Base-by-base conservation (phyloP, 768 basidiomycete genomes). In the Rhizopogon sp. region DNA sequence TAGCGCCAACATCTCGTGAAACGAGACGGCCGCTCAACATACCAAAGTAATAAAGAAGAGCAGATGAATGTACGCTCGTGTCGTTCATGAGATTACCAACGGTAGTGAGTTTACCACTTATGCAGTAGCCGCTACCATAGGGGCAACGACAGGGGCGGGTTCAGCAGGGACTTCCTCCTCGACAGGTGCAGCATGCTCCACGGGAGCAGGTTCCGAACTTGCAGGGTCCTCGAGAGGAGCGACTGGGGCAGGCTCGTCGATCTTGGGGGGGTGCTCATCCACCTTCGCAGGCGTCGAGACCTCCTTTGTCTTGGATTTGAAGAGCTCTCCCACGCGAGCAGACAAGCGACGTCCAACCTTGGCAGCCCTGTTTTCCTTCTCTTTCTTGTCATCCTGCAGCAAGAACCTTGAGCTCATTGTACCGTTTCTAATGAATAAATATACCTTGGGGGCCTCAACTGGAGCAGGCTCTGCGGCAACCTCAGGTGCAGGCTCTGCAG, bases 301-400 rank as follows among this genome's bases (percentile, higher is more conserved):
- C 66, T 89, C 86, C 74, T 83, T 89, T 67, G 78, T 74, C 76
- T 80, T 89, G 53, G 79, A 47, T 79, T 87, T 92, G 83, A 95
- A 90, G 72, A 95, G 80, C 52, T 87, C 88, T 52, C 79, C 80
- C 42, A 96, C 84, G 20, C 90, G 90, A 25, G 87, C 80, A 43
- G 93, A 95, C 57, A 96, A 74, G 58, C 93, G 90, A 59, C 93
- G 91, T 53, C 81, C 74, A 55, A 91, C 83, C 71, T 93, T 94
- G 56, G 66, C 53, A 14, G 77, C 73, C 70, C 79, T 83, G 61
- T 61, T 65, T 39, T 74, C 69, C 50, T 77, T 79, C 61, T 81
- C 74, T 64, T 79, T 76, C 67, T 82, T 74, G 56, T 79, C 74
- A 53, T 79, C 75, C 72, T 82, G 64, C 67, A 58, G 53, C 60